Percentiles rank a stretch among this genome's conserved stretches.
These are phyloP conservation scores for Clavulina sp. DNA, from an alignment of 768 basidiomycete species.

Conservation along the genomic window DNA sequence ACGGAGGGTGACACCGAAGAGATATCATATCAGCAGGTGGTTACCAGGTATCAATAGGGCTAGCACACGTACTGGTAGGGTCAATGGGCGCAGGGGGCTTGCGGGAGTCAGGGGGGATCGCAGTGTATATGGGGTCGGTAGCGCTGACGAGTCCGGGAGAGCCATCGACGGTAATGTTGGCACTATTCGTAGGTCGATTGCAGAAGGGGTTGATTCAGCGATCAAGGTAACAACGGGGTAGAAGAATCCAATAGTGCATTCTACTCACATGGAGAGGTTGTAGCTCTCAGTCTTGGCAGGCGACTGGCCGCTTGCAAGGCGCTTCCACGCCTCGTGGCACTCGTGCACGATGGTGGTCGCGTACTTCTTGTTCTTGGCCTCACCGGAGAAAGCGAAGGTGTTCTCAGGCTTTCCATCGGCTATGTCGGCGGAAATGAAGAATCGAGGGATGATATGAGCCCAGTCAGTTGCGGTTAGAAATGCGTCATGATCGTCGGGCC, in stretches of 20 bases:
- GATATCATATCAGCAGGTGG: neutral
- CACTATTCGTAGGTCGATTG: constrained; percentile 27
- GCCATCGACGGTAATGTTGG: constrained; percentile 59
- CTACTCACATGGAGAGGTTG: constrained; percentile 69
- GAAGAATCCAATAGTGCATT: neutral
- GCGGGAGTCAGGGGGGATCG: constrained; percentile 61
- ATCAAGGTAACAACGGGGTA: neutral
- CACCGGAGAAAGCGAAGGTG: constrained; percentile 96
- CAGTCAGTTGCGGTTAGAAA: neutral
- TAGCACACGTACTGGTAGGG: constrained; percentile 52
- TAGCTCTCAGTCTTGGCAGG: constrained; percentile 53
- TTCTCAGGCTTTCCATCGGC: constrained; percentile 93
- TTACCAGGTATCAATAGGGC: neutral
- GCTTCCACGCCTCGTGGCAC: constrained; percentile 96
- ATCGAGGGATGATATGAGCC: no score
- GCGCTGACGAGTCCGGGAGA: constrained; percentile 51
- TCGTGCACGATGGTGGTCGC: constrained; percentile 98
- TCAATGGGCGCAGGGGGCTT: constrained; percentile 80
- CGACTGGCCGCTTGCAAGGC: constrained; percentile 62
- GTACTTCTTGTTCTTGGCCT: constrained; percentile 99
- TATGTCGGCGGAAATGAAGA: no score
- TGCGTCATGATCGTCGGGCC: neutral
- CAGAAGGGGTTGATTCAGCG: neutral
- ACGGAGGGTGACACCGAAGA: constrained; percentile 5
- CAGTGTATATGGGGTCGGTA: constrained; percentile 44